A percentile compares a stretch with the other conserved stretches of the same genome.
These are phyloP conservation scores for Ophiostoma tasmaniense DNA, from an alignment of 2,329 filamentous ascomycete genomes.

Conservation along the genomic window DNA sequence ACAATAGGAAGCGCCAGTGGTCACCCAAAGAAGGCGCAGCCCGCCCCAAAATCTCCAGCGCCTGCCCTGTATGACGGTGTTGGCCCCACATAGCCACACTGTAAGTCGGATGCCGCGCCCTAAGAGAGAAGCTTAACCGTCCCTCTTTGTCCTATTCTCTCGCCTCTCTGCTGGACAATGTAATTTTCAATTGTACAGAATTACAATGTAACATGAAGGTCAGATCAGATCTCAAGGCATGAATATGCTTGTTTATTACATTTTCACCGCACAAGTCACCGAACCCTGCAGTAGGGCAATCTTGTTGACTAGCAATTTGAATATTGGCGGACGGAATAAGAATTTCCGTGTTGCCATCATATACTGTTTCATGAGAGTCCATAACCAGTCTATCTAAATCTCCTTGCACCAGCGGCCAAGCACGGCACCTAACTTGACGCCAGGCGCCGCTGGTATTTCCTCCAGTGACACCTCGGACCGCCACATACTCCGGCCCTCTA, in stretches of 20 bases:
- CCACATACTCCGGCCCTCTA: constrained; percentile 58
- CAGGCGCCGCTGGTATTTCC: constrained; percentile 56
- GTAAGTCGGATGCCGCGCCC: neutral
- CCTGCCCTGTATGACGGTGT: neutral
- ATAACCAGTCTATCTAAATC: constrained; percentile 37
- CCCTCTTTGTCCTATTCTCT: neutral
- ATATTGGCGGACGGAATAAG: neutral
- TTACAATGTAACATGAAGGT: neutral
- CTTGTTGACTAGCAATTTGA: neutral
- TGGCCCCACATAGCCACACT: neutral
- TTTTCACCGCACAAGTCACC: neutral
- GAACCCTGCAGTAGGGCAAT: neutral
- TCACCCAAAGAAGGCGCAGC: neutral
- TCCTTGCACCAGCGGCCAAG: constrained; percentile 70
- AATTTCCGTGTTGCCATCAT: neutral
- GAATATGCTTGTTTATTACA: neutral
- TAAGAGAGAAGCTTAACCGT: neutral
- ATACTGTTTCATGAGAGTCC: neutral
- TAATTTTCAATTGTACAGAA: neutral
- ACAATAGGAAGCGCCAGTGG: neutral
- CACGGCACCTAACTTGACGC: constrained; percentile 47
- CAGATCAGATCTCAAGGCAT: neutral
- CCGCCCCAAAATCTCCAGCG: neutral
- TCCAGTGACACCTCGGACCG: constrained; percentile 68
- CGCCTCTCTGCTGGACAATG: neutral